Conservation (phyloP, 2,329 filamentous ascomycete genomes). For the Boeremia lycopersici region DNA sequence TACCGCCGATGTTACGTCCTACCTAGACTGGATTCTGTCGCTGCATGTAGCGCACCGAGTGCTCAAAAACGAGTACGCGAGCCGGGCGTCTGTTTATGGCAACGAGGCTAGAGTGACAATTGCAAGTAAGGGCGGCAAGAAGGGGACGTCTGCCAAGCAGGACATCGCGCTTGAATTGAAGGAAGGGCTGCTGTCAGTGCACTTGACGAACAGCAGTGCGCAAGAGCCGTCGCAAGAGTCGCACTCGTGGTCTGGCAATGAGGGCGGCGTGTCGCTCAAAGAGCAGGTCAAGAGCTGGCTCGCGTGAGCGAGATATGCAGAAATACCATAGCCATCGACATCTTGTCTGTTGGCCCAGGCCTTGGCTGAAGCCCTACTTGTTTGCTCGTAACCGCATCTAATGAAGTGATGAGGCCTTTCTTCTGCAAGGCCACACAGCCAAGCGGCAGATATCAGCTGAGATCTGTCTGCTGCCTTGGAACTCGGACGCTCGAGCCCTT, state of each 20-base stretch:
- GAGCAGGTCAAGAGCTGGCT: slow-evolving; percentile 38
- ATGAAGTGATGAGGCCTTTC: no score
- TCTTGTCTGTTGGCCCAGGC: not conserved
- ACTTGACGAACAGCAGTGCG: slow-evolving; percentile 7
- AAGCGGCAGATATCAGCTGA: slow-evolving; percentile 11
- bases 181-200: slow-evolving; percentile 25
- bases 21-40: slow-evolving; percentile 43
- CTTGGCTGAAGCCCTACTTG: not conserved
- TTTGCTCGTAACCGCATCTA: not conserved
- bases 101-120: slow-evolving; percentile 35
- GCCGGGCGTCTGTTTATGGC: slow-evolving; percentile 24
- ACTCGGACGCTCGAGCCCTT: not conserved
- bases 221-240: slow-evolving; percentile 22
- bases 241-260: slow-evolving; percentile 34
- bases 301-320: not conserved
- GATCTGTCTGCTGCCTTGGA: not conserved
- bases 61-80: slow-evolving; percentile 31
- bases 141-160: slow-evolving; percentile 20
- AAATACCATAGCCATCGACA: not conserved
- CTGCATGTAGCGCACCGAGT: slow-evolving; percentile 39
- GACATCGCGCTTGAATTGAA: slow-evolving; percentile 31
- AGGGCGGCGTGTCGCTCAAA: slow-evolving; percentile 19
- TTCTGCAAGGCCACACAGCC: slow-evolving; percentile 1
- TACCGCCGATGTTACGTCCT: slow-evolving; percentile 36
- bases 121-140: slow-evolving; percentile 27